Percentiles rank a stretch among this genome's conserved stretches.
phyloP scores from a whole-genome alignment of 176 grass and related monocot species.

The Avena atlantica region DNA sequence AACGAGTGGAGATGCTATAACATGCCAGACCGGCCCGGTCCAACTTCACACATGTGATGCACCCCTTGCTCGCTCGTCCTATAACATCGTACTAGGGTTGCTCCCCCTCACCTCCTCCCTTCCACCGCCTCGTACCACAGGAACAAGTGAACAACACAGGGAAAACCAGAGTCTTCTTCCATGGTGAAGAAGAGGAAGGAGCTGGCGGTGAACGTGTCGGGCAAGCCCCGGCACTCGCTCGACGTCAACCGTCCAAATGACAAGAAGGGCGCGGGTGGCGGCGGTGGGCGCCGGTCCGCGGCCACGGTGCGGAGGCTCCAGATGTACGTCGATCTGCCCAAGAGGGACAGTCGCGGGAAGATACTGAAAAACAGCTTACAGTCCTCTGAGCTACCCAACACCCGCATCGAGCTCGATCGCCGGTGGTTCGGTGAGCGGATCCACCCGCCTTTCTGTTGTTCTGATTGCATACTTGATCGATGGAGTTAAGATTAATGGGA shows the following conservation, averaged over 20 bases:
- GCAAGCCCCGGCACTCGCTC: conserved; percentile 88
- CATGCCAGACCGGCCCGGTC: too few relatives aligned
- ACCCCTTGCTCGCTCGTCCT: too few relatives aligned
- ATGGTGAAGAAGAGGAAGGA: conserved; percentile 77
- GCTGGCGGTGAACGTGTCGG: conserved; percentile 83
- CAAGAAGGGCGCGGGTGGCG: conserved; percentile 55
- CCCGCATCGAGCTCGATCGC: conserved; percentile 82
- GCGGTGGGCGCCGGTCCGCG: conserved; percentile 52
- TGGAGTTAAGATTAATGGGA: neutral
- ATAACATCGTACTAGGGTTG: too few relatives aligned
- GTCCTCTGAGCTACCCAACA: conserved; percentile 87
- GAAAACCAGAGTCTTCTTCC: neutral
- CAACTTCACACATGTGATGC: too few relatives aligned
- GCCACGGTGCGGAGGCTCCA: conserved; percentile 32
- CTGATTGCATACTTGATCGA: neutral
- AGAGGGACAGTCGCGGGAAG: conserved; percentile 65
- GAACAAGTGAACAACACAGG: neutral
- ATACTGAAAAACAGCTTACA: conserved; percentile 70
- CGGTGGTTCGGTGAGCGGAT: conserved; percentile 75
- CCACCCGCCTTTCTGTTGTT: neutral
- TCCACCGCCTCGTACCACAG: neutral
- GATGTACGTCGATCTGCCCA: conserved; percentile 72
- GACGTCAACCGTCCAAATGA: conserved; percentile 94
- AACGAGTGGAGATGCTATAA: too few relatives aligned
- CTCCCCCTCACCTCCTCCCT: neutral